phyloP scores from a whole-genome alignment of 192 early-diverging fungal genomes.

The Radiomyces spectabilis region DNA sequence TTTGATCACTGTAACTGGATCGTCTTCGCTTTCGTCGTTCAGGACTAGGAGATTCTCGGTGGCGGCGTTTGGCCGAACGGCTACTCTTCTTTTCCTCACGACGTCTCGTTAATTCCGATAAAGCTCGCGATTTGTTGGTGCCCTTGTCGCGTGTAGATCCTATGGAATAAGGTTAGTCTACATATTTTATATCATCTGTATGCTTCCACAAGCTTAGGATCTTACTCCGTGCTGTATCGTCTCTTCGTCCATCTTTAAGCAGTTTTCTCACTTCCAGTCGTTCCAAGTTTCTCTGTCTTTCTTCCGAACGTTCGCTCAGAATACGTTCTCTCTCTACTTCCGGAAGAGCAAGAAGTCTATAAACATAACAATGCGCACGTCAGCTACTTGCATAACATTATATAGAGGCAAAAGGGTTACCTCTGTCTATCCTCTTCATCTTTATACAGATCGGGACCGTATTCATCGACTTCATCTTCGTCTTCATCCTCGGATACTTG shows the following conservation, averaged over 20 bases:
- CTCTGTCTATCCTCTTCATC: slow-evolving; percentile 54
- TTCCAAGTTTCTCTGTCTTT: slow-evolving; percentile 28
- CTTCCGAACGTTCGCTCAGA: slow-evolving; percentile 67
- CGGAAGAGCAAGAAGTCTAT: slow-evolving; percentile 49
- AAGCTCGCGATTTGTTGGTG: slow-evolving; percentile 25
- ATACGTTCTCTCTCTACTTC: slow-evolving; percentile 75
- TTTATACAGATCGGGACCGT: slow-evolving; percentile 68
- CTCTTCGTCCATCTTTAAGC: slow-evolving; percentile 28
- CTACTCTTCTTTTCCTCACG: slow-evolving; percentile 40
- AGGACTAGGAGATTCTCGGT: slow-evolving; percentile 23
- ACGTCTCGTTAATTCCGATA: slow-evolving; percentile 49
- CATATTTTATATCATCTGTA: no score
- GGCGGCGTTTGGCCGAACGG: slow-evolving; percentile 10
- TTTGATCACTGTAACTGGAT: slow-evolving; percentile 5
- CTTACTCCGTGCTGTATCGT: slow-evolving; percentile 25
- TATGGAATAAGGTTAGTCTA: slow-evolving; percentile 3
- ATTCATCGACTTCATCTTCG: slow-evolving; percentile 55
- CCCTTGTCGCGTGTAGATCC: slow-evolving; percentile 50
- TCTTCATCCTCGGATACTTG: slow-evolving; percentile 47
- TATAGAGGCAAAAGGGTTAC: not conserved
- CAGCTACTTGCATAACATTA: not conserved
- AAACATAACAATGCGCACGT: not conserved
- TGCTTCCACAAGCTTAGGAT: no score
- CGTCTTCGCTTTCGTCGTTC: slow-evolving; percentile 17
- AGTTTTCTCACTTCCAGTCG: slow-evolving; percentile 28